Percentiles rank a stretch among this genome's conserved stretches.
phyloP scores from a whole-genome alignment of 1,139 yeast genomes.

The Kazachstania sp. region DNA sequence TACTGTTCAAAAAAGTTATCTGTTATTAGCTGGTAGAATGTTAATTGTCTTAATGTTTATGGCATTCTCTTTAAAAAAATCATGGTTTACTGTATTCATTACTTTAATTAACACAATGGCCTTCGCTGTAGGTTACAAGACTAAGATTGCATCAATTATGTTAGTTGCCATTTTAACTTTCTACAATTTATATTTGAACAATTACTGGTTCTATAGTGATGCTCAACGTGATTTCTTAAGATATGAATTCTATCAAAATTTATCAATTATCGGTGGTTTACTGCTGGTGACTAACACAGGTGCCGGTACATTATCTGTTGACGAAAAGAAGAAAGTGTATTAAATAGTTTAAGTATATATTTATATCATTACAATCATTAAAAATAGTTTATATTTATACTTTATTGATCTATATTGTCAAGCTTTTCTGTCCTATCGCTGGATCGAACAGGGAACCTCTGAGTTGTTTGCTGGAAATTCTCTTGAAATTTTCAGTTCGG shows the following conservation, averaged over 20 bases:
- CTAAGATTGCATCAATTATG: constrained; percentile 77
- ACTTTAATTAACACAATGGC: constrained; percentile 67
- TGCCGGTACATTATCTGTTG: constrained; percentile 89
- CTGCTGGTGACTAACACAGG: constrained; percentile 88
- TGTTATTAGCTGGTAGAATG: constrained; percentile 81
- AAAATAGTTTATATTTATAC: too few species aligned
- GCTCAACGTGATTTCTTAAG: constrained; percentile 78
- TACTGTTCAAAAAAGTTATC: constrained; percentile 68
- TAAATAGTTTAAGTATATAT: constrained; percentile 26
- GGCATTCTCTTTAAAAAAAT: constrained; percentile 73
- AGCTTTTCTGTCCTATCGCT: background rate
- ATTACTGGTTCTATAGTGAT: constrained; percentile 75
- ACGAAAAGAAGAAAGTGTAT: constrained; percentile 92
- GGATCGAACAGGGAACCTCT: background rate
- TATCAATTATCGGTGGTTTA: constrained; percentile 91
- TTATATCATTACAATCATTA: background rate
- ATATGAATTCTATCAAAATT: constrained; percentile 90
- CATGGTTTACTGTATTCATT: constrained; percentile 59
- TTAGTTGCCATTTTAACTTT: constrained; percentile 65
- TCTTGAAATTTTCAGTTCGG: too few species aligned
- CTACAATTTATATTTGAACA: constrained; percentile 74
- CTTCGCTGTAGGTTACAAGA: constrained; percentile 87
- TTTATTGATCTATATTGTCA: background rate
- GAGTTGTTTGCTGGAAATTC: too few species aligned
- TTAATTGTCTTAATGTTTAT: constrained; percentile 76